These are phyloP conservation scores for Penicillium decumbens DNA, from an alignment of 2,329 filamentous ascomycete species.

Conservation along the genomic window DNA sequence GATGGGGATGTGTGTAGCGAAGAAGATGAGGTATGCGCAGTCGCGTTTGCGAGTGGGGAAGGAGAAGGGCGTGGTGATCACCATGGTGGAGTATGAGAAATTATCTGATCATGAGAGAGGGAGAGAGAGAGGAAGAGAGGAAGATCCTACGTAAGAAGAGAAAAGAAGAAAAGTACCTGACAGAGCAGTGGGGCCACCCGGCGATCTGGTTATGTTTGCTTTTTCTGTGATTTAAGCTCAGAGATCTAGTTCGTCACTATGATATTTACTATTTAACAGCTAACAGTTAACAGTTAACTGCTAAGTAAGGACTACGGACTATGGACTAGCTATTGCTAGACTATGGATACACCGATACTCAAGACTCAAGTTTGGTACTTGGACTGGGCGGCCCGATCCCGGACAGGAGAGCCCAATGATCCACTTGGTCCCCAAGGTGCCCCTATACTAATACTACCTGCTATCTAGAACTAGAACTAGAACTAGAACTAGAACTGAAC, in stretches of 20 bases:
- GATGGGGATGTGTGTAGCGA: constrained; percentile 57
- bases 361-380: constrained; percentile 1
- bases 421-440: background rate
- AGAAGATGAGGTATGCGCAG: constrained; percentile 53
- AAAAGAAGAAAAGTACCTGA: background rate
- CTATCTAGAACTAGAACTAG: too few species aligned
- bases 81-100: background rate
- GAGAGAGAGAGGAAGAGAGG: background rate
- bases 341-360: too few species aligned
- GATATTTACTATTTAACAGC: too few species aligned
- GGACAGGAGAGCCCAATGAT: background rate
- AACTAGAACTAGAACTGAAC: too few species aligned
- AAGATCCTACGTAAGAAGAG: background rate
- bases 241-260: constrained; percentile 1
- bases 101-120: background rate
- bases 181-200: constrained; percentile 8
- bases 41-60: constrained; percentile 37
- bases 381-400: constrained; percentile 1
- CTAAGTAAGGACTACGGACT: too few species aligned
- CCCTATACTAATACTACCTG: too few species aligned
- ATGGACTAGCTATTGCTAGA: too few species aligned
- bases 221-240: constrained; percentile 16
- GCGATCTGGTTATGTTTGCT: constrained; percentile 16
- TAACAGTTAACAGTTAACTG: too few species aligned
- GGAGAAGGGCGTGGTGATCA: constrained; percentile 17